phyloP scores from a whole-genome alignment of 331 rosid genomes.

The Malus hybrid region DNA sequence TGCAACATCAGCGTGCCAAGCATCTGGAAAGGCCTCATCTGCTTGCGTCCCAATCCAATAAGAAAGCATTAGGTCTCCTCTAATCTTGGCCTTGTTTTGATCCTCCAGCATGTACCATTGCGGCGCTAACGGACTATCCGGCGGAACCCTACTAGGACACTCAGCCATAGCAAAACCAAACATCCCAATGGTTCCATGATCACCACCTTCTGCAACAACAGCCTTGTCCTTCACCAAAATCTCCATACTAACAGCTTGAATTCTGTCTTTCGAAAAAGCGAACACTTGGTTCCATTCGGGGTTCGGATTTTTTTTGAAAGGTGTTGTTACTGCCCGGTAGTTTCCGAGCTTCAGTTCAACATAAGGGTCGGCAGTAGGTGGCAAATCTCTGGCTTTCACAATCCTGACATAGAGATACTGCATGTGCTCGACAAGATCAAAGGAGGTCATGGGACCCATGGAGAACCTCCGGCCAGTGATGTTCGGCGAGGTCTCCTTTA shows the following conservation, averaged over 20 bases:
- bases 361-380: slow-evolving; percentile 11
- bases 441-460: slow-evolving; percentile 27
- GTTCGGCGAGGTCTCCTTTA: slow-evolving; percentile 41
- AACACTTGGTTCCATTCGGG: slow-evolving; percentile 38
- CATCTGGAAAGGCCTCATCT: slow-evolving; percentile 23
- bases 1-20: slow-evolving; percentile 18
- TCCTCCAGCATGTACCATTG: slow-evolving; percentile 32
- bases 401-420: slow-evolving; percentile 35
- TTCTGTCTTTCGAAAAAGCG: slow-evolving; percentile 16
- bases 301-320: not conserved
- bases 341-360: slow-evolving; percentile 38
- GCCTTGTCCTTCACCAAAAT: slow-evolving; percentile 25
- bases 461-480: slow-evolving; percentile 29
- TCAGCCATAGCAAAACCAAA: slow-evolving; percentile 19
- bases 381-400: slow-evolving; percentile 29
- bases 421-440: slow-evolving; percentile 39
- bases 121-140: slow-evolving; percentile 30
- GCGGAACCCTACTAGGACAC: slow-evolving; percentile 33
- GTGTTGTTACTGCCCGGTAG: slow-evolving; percentile 21
- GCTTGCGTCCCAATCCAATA: slow-evolving; percentile 32
- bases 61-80: slow-evolving; percentile 37
- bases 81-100: slow-evolving; percentile 20
- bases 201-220: not conserved
- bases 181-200: slow-evolving; percentile 10
- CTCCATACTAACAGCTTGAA: slow-evolving; percentile 26